Conservation (phyloP, 129 eudicot genomes). For the Gnaphalium uliginosum region DNA sequence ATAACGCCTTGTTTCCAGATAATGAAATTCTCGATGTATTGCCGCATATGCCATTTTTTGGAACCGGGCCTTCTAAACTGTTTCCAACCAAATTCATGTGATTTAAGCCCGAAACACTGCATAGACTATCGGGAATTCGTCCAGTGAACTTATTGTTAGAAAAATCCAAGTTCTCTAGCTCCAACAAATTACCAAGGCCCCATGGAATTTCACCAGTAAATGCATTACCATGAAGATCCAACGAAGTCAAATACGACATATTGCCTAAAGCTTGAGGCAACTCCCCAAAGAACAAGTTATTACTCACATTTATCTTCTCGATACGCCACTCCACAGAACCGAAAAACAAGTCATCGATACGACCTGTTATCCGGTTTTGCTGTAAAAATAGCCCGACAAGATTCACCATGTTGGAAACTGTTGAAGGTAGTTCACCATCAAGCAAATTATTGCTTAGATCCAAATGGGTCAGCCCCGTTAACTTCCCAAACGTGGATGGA, state of each 20-base stretch:
- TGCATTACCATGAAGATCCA: constrained; percentile 67
- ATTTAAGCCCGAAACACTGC: constrained; percentile 39
- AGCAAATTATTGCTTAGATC: constrained; percentile 64
- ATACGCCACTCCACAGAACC: constrained; percentile 45
- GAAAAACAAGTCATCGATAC: constrained; percentile 39
- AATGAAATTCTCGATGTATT: constrained; percentile 45
- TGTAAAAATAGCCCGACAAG: constrained; percentile 68
- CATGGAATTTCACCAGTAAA: constrained; percentile 57
- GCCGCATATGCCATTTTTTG: constrained; percentile 53
- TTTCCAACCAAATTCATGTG: constrained; percentile 51
- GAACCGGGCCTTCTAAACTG: constrained; percentile 62
- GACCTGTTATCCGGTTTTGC: constrained; percentile 52
- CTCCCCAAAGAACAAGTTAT: constrained; percentile 44
- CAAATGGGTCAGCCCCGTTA: constrained; percentile 59
- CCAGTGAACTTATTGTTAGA: constrained; percentile 54
- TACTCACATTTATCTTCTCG: constrained; percentile 57
- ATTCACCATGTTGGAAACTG: constrained; percentile 55
- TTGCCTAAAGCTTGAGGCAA: constrained; percentile 62
- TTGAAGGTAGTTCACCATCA: constrained; percentile 55
- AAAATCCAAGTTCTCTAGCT: constrained; percentile 59
- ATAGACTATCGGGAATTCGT: constrained; percentile 52
- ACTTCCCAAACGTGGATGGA: constrained; percentile 49
- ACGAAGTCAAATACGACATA: constrained; percentile 50
- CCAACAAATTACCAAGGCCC: constrained; percentile 53
- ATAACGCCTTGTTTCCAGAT: constrained; percentile 59